Percentiles rank a stretch among this genome's conserved stretches.
Conservation (phyloP, 2,329 filamentous ascomycete species). For the Claviceps purpurea region DNA sequence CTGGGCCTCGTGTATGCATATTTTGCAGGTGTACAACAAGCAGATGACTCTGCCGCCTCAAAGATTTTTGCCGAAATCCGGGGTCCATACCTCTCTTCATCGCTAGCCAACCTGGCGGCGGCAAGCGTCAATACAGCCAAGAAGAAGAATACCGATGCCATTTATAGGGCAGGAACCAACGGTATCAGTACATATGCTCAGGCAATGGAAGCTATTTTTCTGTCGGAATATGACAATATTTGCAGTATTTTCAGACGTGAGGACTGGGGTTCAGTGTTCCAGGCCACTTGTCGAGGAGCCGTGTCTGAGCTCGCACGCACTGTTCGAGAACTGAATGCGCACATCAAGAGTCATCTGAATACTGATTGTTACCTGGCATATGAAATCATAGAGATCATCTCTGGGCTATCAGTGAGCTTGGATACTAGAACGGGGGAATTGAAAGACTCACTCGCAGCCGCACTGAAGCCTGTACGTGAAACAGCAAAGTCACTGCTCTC, state of each 20-base stretch:
- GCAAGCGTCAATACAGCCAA: constrained; percentile 76
- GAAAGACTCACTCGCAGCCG: constrained; percentile 69
- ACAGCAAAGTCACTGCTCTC: constrained; percentile 78
- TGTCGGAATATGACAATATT: constrained; percentile 84
- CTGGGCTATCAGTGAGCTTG: constrained; percentile 62
- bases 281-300: constrained; percentile 63
- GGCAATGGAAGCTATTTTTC: constrained; percentile 74
- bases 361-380: constrained; percentile 94
- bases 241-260: constrained; percentile 74
- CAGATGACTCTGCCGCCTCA: constrained; percentile 55
- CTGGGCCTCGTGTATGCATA: constrained; percentile 69
- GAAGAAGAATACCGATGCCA: constrained; percentile 65
- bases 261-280: constrained; percentile 70
- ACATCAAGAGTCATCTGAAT: constrained; percentile 72
- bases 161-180: constrained; percentile 81
- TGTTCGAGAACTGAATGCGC: constrained; percentile 73
- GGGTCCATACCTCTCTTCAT: constrained; percentile 71
- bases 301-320: constrained; percentile 76
- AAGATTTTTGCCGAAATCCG: constrained; percentile 77
- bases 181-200: constrained; percentile 82
- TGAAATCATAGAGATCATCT: constrained; percentile 86
- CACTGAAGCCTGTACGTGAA: constrained; percentile 78
- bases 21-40: constrained; percentile 48
- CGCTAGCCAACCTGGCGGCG: constrained; percentile 72
- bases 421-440: constrained; percentile 76